phyloP scores from a whole-genome alignment of 768 basidiomycete species.

The Xanthoconium stramineum region DNA sequence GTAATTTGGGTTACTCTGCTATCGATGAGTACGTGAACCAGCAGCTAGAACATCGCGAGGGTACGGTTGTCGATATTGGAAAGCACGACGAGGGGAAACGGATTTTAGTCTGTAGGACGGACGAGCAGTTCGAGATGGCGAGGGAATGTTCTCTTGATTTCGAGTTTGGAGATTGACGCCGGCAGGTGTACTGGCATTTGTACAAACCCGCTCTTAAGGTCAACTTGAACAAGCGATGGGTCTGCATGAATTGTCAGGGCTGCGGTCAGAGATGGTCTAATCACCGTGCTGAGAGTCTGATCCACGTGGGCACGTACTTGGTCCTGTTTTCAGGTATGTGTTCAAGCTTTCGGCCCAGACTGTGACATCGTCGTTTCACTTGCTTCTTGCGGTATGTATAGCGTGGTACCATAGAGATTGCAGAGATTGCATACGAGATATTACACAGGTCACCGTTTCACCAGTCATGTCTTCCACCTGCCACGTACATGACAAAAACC shows the following conservation, averaged over 20 bases:
- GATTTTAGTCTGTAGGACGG: conserved; percentile 62
- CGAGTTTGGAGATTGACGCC: conserved; percentile 16
- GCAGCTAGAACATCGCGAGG: conserved; percentile 34
- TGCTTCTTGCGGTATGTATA: neutral
- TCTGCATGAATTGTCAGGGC: neutral
- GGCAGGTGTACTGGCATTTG: neutral
- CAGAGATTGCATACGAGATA: no score
- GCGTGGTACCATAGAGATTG: neutral
- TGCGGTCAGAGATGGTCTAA: no score
- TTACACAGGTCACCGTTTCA: neutral
- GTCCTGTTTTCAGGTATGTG: neutral
- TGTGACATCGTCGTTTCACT: neutral
- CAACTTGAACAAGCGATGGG: neutral
- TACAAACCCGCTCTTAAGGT: neutral
- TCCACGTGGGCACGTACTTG: neutral
- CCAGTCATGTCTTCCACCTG: neutral
- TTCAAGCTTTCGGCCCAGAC: no score
- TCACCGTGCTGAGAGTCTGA: no score
- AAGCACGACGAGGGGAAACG: conserved; percentile 27
- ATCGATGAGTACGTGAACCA: conserved; percentile 50
- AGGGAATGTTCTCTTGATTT: conserved; percentile 32
- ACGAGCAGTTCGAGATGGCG: conserved; percentile 59
- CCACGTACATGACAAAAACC: neutral
- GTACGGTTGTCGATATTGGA: conserved; percentile 48
- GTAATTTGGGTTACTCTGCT: conserved; percentile 58